These are phyloP conservation scores for Rhodamnia rubescens DNA, from an alignment of 345 rosid species.

Conservation along the genomic window DNA sequence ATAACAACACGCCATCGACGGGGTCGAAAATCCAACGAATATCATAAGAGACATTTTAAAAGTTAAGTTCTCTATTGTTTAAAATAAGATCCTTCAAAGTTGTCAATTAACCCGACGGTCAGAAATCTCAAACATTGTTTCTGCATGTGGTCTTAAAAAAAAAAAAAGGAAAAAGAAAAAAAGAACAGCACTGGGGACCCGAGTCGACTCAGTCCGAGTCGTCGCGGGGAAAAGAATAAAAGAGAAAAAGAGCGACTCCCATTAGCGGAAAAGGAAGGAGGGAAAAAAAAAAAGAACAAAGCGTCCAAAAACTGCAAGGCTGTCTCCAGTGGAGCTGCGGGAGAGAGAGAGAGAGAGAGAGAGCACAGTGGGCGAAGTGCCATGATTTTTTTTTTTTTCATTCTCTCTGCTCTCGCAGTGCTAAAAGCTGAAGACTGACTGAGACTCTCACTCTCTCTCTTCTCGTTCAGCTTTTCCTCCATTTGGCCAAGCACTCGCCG, in stretches of 20 bases:
- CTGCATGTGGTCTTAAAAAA: neutral
- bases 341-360: neutral
- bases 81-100: neutral
- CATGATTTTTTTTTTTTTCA: neutral
- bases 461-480: neutral
- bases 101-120: no score
- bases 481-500: neutral
- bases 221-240: neutral
- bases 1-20: no score
- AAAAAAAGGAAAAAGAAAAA: rapidly evolving
- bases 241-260: no score
- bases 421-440: neutral
- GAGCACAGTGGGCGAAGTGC: neutral
- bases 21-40: no score
- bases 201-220: neutral
- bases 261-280: no score
- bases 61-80: neutral
- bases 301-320: neutral
- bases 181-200: neutral
- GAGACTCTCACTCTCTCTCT: neutral
- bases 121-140: no score
- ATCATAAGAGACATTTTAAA: neutral
- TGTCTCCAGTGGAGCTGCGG: neutral
- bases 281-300: neutral
- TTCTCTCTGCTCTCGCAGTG: neutral